Percentiles rank a stretch among this genome's conserved stretches.
phyloP scores from a whole-genome alignment of 192 early-diverging fungal genomes.

The Podila epigama region DNA sequence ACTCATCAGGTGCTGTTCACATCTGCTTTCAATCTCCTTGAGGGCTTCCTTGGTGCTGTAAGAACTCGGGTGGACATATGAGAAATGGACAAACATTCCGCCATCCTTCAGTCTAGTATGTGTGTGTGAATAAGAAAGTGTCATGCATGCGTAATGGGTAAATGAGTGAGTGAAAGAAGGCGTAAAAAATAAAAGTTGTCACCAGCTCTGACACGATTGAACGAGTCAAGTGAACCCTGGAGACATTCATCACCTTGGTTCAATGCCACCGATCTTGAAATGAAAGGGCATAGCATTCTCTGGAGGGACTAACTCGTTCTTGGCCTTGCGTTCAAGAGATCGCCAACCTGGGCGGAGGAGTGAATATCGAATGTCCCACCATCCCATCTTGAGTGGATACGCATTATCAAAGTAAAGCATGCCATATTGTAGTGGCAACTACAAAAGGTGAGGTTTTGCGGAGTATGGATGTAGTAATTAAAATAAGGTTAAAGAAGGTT shows the following conservation, averaged over 20 bases:
- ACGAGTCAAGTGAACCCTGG: background rate
- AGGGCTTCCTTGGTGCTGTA: conserved; percentile 45
- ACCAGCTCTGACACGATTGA: too few relatives aligned
- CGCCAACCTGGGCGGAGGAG: conserved; percentile 37
- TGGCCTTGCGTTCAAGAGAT: conserved; percentile 40
- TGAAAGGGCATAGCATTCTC: conserved; percentile 56
- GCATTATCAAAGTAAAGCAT: conserved; percentile 47
- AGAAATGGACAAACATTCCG: conserved; percentile 63
- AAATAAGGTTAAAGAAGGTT: conserved; percentile 7
- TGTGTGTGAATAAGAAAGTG: background rate
- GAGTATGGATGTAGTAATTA: background rate
- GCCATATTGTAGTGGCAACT: conserved; percentile 43
- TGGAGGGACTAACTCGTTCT: conserved; percentile 51
- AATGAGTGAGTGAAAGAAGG: background rate
- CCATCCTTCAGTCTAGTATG: conserved; percentile 54
- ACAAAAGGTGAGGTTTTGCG: background rate
- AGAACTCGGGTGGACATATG: conserved; percentile 47
- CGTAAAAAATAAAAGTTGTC: background rate
- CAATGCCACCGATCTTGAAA: conserved; percentile 55
- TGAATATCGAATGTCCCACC: conserved; percentile 41
- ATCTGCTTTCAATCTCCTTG: conserved; percentile 50
- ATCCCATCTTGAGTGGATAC: conserved; percentile 48
- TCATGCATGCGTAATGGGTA: too few relatives aligned
- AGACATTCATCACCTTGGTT: conserved; percentile 52
- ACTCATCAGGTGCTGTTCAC: conserved; percentile 63